Conservation (phyloP, 1,284 basidiomycete genomes). For the Jaminaea rosea region DNA sequence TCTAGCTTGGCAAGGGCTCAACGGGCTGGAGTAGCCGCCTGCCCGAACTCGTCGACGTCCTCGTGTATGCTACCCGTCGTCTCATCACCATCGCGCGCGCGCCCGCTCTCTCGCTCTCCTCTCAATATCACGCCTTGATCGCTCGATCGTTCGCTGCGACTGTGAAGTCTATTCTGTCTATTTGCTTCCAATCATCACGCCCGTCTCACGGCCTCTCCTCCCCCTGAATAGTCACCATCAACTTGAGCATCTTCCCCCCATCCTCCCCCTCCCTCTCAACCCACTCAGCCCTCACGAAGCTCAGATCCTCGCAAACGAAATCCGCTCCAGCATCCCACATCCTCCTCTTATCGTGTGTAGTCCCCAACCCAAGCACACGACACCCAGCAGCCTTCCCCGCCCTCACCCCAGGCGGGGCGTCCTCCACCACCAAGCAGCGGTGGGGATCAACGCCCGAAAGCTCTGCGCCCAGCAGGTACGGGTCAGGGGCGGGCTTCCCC, state of each 20-base stretch:
- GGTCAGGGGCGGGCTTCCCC: slow-evolving; percentile 44
- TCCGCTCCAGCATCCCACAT: slow-evolving; percentile 35
- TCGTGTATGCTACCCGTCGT: too few species aligned
- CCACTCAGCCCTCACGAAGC: slow-evolving; percentile 36
- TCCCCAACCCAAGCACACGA: slow-evolving; percentile 33
- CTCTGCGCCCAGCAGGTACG: slow-evolving; percentile 40
- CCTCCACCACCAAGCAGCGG: slow-evolving; percentile 41
- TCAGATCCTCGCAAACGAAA: slow-evolving; percentile 38
- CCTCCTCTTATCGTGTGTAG: slow-evolving; percentile 37
- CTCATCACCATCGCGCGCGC: too few species aligned
- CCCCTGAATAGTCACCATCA: slow-evolving; percentile 30
- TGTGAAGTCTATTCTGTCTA: too few species aligned
- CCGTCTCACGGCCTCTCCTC: slow-evolving; percentile 20
- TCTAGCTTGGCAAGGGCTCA: too few species aligned
- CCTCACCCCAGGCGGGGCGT: slow-evolving; percentile 40
- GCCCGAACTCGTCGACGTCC: too few species aligned
- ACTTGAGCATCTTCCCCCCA: too few species aligned
- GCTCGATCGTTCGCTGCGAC: too few species aligned
- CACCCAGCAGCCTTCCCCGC: slow-evolving; percentile 39
- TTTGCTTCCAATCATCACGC: slow-evolving; percentile 21
- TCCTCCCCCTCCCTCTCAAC: slow-evolving; percentile 36
- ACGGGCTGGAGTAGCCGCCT: too few species aligned
- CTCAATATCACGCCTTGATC: too few species aligned
- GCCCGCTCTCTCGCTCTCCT: too few species aligned
- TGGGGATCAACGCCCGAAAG: slow-evolving; percentile 20